Percentiles rank a stretch among this genome's conserved stretches.
Evolutionary conservation across 306 rosid genomes (phyloP).

Genomic region (Rosa persica): DNA sequence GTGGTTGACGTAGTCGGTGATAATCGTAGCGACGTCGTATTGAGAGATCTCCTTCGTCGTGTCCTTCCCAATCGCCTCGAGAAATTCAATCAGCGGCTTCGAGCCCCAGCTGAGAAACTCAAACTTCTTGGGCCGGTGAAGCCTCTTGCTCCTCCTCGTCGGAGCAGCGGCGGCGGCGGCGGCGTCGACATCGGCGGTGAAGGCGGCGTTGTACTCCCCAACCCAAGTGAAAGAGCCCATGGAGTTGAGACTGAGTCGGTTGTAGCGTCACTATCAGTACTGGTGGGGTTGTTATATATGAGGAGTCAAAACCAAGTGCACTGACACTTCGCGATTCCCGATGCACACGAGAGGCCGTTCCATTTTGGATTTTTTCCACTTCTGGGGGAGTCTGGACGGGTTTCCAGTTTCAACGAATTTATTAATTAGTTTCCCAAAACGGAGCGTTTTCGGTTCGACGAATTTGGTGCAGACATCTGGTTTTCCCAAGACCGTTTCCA

Average conservation of each 20-base stretch:
- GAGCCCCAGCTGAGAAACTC: conserved; percentile 85
- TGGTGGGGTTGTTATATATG: too few species aligned
- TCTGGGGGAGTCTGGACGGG: too few species aligned
- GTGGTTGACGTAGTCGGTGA: conserved; percentile 51
- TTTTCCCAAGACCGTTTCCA: too few species aligned
- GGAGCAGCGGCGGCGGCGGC: neutral
- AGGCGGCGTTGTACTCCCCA: neutral
- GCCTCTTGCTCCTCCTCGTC: conserved; percentile 1
- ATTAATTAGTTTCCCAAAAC: too few species aligned
- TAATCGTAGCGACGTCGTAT: conserved; percentile 45
- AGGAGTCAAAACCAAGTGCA: too few species aligned
- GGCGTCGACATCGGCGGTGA: neutral
- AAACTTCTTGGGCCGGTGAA: conserved; percentile 24
- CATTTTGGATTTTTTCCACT: too few species aligned
- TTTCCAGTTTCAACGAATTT: too few species aligned
- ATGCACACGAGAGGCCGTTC: too few species aligned
- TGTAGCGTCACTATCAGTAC: too few species aligned
- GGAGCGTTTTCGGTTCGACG: too few species aligned
- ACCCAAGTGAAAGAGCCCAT: conserved; percentile 12
- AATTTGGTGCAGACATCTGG: too few species aligned
- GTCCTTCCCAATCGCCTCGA: conserved; percentile 60
- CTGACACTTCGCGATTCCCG: too few species aligned
- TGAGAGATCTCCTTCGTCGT: conserved; percentile 47
- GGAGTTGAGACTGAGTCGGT: neutral
- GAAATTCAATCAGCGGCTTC: conserved; percentile 51